Base-by-base conservation (phyloP, 495 filamentous ascomycete species). In the Talaromyces ruber region DNA sequence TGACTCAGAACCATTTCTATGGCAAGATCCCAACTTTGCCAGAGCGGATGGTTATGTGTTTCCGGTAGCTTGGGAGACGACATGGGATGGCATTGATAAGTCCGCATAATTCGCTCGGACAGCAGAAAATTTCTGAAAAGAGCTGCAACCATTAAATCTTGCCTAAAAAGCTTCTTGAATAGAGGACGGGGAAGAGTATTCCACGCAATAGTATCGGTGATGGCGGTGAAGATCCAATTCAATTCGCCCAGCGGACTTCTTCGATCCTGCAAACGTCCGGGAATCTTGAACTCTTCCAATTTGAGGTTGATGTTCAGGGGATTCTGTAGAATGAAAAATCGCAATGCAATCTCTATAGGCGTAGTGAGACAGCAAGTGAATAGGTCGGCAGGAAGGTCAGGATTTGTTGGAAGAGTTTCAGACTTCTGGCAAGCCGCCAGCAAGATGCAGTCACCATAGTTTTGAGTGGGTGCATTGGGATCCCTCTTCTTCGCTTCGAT, bases 141-240 rank as follows among this genome's bases (percentile, higher is more conserved):
- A 14, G 94, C 94, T 14, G 94, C 94, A 29, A 98, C 94, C 94
- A 99, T 98, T n/a, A 99, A 79, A 71, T 99, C 94, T 68, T 99
- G 94, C 9, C 94, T 79, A 70, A 98, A 99, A 57, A 97, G 89
- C 67, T 95, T 95, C 75, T 95, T 93, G 74, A 99, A 99, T 18
- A 96, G 76, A 16, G 90, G 84, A 3, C 92, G 86, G 8, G 92
- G 89, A 11, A 99, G 76, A 4, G 88, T 91, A 54, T 97, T 98
- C 94, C 94, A 99, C 6, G 94, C 94, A 69, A 99, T 99, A 1
- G 94, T 98, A 71, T 99, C 94, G 2, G 94, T 99, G 62, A 99
- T 97, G 14, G 94, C 94, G 2, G 94, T 99, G 66, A 99, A 97
- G 24, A 99, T 99, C 94, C 94, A 99, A 70, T 98, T 98, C 4